Base-by-base conservation (phyloP, 2,329 filamentous ascomycete species). In the Elsinoe australis region DNA sequence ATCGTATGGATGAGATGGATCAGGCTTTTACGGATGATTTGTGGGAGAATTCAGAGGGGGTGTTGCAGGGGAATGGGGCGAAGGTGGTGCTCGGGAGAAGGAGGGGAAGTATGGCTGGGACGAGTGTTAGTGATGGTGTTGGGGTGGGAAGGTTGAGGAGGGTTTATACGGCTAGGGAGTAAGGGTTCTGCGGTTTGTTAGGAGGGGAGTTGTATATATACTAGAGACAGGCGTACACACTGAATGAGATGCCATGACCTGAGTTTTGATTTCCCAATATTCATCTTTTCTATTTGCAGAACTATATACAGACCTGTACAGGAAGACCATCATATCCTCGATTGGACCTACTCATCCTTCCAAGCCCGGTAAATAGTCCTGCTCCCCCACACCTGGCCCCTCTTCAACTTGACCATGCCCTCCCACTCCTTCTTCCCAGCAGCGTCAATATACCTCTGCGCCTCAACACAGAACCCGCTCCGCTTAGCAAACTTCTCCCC, bases 391-490 rank as follows among this genome's bases (percentile, higher is more conserved):
- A 78, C 80, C 63, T 90, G 74, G 0, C 90, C 90, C 71, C 83
- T 89, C 74, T 85, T 90, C 54, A 96, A 69, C 21, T 92, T 55
- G 52, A 86, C 80, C 80, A 87, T 86, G 46, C 70, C 70, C 67
- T 76, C 84, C 85, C 89, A 94, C 59, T 83, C 80, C 0, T 83
- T 78, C 41, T 84, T 79, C 58, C 95, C 95, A 60, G 81, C 72
- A 0, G 89, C 89, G 65, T 96, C 92, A 49, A 95, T 85, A 64
- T 85, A 96, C 17, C 92, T 79, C 59, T 85, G 86, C 0, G 90
- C 89, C 72, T 98, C 92, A 34, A 95, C 82, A 65, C 88, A 95
- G 70, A 96, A 94, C 0, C 85, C 90, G 79, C 41, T 87, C 77
- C 3, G 78, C 61, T 0, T 75, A 80, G 0, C 83, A 78, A 21